A percentile compares a stretch with the other conserved stretches of the same genome.
Conservation (phyloP, 2,329 filamentous ascomycete species). For the Tolypocladium guangdongense region DNA sequence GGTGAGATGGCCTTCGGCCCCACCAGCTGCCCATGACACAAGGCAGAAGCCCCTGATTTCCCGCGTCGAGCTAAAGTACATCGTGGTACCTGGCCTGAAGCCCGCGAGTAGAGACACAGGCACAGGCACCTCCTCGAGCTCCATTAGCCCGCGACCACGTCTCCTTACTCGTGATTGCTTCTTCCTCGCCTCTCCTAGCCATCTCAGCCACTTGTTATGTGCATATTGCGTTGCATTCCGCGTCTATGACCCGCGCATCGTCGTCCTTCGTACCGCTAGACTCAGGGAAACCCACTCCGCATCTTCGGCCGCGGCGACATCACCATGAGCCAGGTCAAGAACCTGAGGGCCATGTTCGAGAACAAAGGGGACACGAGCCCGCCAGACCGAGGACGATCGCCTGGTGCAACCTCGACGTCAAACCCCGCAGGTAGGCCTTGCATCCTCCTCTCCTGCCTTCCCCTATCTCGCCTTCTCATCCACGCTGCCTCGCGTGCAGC, state of each 20-base stretch:
- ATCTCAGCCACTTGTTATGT: neutral
- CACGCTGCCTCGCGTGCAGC: neutral
- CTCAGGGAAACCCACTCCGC: neutral
- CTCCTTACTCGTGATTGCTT: neutral
- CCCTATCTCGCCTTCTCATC: neutral
- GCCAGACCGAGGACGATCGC: slow-evolving; percentile 60
- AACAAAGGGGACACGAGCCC: slow-evolving; percentile 55
- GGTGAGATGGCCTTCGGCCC: neutral
- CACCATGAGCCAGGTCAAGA: slow-evolving; percentile 58
- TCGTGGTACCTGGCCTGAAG: slow-evolving; percentile 4
- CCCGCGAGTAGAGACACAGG: too few relatives aligned
- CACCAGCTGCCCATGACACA: slow-evolving; percentile 3
- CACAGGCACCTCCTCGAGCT: neutral
- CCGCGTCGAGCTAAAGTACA: neutral
- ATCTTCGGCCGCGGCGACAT: slow-evolving; percentile 8
- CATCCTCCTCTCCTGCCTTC: neutral
- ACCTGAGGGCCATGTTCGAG: slow-evolving; percentile 73
- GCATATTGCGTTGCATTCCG: neutral
- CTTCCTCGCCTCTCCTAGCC: neutral
- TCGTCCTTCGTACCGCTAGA: neutral
- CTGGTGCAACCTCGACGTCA: slow-evolving; percentile 31
- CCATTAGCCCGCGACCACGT: neutral
- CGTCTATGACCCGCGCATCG: neutral
- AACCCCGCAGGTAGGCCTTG: slow-evolving; percentile 10
- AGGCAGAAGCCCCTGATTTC: neutral